Base-by-base conservation (phyloP, 148 eudicot genomes). In the Heliamphora exappendiculata region DNA sequence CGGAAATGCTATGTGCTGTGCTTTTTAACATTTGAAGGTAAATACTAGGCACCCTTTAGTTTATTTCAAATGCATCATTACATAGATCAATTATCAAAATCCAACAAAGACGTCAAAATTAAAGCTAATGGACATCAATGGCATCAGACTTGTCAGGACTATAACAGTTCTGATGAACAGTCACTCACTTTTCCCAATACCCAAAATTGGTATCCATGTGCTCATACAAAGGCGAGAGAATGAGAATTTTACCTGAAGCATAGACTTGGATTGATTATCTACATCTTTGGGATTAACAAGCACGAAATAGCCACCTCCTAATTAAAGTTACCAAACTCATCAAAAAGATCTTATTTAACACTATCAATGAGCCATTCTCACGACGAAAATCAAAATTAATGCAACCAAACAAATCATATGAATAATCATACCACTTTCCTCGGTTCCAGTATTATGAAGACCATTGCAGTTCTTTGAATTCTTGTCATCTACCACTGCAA, bases 221-320 rank as follows among this genome's bases (percentile, higher is more conserved):
- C 29, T 54, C n/a, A 22, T 2, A 60, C 41, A 59, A 1, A n/a
- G 29, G 34, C 20, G 5, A 75, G 33, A 49, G 55, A 57, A 51
- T 37, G 39, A 19, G 34, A 72, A 36, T 50, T 28, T 42, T 81
- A 93, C 98, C 97, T 91, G 86, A 66, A 90, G 81, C 83, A 86
- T 76, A 75, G 86, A 79, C 77, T 89, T 85, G 28, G 90, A 82
- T 72, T 75, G 28, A 47, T 47, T 83, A 79, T 80, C 94, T n/a
- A 71, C 85, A 69, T 93, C 90, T 79, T 86, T 93, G 68, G 98
- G 92, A 79, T 88, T 90, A 36, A 90, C 60, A 11, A 93, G 86
- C 86, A 88, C 67, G 37, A 89, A 89, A 63, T 71, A 67, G 72
- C 81, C 81, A 69, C 85, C 84, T 64, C 82, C 90, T 85, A 59